Evolutionary conservation across 2,329 filamentous ascomycete genomes (phyloP), one percentile per base, ranked within the genome.

Genomic region (Ophiocordyceps australis): DNA sequence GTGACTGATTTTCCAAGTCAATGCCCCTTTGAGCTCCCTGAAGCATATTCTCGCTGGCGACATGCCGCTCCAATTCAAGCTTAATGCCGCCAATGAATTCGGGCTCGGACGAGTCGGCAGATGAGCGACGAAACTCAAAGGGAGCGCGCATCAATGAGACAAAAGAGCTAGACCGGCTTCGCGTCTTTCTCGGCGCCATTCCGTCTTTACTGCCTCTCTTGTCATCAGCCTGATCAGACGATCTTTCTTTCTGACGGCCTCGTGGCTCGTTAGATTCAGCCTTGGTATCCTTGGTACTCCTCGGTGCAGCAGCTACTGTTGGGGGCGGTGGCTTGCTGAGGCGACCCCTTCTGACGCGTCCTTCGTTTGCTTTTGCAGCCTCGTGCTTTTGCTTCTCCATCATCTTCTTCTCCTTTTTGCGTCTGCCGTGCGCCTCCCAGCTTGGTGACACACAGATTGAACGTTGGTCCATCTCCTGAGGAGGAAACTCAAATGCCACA

Each of bases 371-470:
- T 28, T 35, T 43, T 25, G 32, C 36, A 9, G 37, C 35, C 19
- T 38, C 40, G 12, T 38, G 35, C 11, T 35, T 32, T 5, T 40
- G 38, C 19, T 42, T 40, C 14, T 38, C 43, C 19, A 45, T 40
- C 16, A 38, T 46, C 37, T 59, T 64, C 40, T 60, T 65, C 33
- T 65, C 61, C 38, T 57, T 62, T 36, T 62, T 66, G 34, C 52
- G 59, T 13, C 58, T 55, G 3, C 55, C 54, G 35, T 65, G 65
- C 14, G 62, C 58, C 33, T 70, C 65, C 68, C 68, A 73, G 28
- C 59, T 69, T 2, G 68, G 68, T 2, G 68, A 73, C 28, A 69
- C 63, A 32, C 68, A 74, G 28, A 71, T 65, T 0, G 49, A 46
- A 5, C 35, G 37, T 16, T 36, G 40, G 13, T 42, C 41, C 7